Conservation (phyloP, 331 rosid genomes). For the Rhamnella rubrinervis region DNA sequence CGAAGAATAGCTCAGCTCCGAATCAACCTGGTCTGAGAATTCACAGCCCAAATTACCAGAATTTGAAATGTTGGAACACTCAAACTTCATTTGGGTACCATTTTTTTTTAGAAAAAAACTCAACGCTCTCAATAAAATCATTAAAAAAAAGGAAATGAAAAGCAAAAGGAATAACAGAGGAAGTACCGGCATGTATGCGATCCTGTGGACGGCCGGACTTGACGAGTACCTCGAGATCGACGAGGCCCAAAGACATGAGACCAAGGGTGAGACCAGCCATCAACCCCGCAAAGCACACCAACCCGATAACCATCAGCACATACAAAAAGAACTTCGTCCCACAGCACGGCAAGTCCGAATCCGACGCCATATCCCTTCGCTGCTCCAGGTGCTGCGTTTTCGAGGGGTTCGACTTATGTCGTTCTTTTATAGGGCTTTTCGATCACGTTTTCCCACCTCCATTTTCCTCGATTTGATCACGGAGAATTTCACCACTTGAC, state of each 20-base stretch:
- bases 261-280: constrained; percentile 99
- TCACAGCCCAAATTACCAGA: neutral
- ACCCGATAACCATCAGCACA: constrained; percentile 47
- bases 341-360: constrained; percentile 62
- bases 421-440: neutral
- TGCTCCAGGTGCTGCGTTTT: neutral
- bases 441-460: neutral
- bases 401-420: neutral
- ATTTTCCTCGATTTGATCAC: constrained; percentile 17
- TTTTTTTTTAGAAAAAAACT: no score
- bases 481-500: constrained; percentile 4
- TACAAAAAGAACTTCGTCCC: constrained; percentile 57
- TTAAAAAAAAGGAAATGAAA: neutral
- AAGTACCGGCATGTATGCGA: constrained; percentile 72
- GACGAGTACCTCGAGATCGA: constrained; percentile 96
- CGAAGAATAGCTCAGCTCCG: neutral
- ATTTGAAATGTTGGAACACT: neutral
- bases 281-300: constrained; percentile 82
- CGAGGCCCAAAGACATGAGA: constrained; percentile 94
- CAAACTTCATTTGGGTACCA: neutral
- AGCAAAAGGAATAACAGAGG: neutral
- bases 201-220: constrained; percentile 95
- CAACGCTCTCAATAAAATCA: neutral
- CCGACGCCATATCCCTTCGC: constrained; percentile 52
- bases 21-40: neutral